Conservation (phyloP, 768 basidiomycete genomes). For the Obba rivulosa region DNA sequence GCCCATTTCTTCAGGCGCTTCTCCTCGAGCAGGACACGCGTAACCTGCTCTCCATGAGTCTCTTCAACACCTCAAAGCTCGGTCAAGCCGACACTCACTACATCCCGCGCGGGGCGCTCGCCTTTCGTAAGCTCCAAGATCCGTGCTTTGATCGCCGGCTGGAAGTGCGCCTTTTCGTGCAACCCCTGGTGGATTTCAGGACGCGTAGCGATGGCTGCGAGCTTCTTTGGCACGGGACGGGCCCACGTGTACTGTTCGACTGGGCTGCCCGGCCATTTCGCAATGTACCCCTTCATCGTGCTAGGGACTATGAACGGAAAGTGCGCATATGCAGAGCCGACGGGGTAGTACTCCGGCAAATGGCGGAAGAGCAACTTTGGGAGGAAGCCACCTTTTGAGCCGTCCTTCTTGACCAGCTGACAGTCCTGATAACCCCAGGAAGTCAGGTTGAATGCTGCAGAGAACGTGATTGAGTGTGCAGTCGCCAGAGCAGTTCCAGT, state of each 20-base stretch:
- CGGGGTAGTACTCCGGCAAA: slow-evolving; percentile 66
- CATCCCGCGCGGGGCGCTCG: slow-evolving; percentile 1
- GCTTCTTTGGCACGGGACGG: slow-evolving; percentile 33
- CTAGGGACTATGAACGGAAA: slow-evolving; percentile 76
- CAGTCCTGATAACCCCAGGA: slow-evolving; percentile 77
- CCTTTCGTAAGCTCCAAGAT: slow-evolving; percentile 5
- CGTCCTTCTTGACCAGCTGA: slow-evolving; percentile 55
- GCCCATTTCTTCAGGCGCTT: slow-evolving; percentile 13
- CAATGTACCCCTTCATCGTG: slow-evolving; percentile 38
- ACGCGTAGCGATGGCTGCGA: slow-evolving; percentile 2
- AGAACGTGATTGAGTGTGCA: neutral
- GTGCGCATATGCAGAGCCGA: slow-evolving; percentile 62
- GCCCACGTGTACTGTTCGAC: slow-evolving; percentile 49
- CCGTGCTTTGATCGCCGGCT: slow-evolving; percentile 1
- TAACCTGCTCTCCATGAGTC: slow-evolving; percentile 8
- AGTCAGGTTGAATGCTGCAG: slow-evolving; percentile 66
- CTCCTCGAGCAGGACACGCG: slow-evolving; percentile 11
- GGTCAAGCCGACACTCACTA: neutral
- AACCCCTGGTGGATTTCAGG: slow-evolving; percentile 3
- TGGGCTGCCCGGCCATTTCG: slow-evolving; percentile 24
- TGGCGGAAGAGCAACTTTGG: slow-evolving; percentile 68
- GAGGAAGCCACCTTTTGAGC: slow-evolving; percentile 73
- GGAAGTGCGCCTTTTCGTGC: slow-evolving; percentile 1
- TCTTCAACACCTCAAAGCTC: no score
- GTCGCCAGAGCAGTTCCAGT: neutral